Percentiles rank a stretch among this genome's conserved stretches.
phyloP scores from a whole-genome alignment of 805 yeast species.

The Lipomyces yamanashiensis region DNA sequence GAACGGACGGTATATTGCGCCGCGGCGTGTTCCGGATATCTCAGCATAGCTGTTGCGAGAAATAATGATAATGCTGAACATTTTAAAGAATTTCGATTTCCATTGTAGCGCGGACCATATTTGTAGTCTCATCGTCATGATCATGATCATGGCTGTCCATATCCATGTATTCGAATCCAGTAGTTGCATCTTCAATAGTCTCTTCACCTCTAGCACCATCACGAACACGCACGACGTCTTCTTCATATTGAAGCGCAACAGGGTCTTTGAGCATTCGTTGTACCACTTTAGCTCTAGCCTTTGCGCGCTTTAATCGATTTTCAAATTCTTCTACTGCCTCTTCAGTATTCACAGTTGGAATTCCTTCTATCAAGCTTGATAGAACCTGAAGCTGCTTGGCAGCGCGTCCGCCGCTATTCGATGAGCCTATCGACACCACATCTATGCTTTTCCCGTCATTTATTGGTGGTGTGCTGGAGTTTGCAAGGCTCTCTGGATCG shows the following conservation, averaged over 20 bases:
- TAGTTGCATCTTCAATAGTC: slow-evolving; percentile 43
- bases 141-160: background rate
- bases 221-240: slow-evolving; percentile 43
- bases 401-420: slow-evolving; percentile 37
- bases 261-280: slow-evolving; percentile 45
- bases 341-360: slow-evolving; percentile 56
- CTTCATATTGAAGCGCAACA: slow-evolving; percentile 45
- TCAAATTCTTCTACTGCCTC: slow-evolving; percentile 62
- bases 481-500: background rate
- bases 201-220: slow-evolving; percentile 42
- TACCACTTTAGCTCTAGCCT: slow-evolving; percentile 65
- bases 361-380: slow-evolving; percentile 42
- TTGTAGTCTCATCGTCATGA: background rate
- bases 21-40: background rate
- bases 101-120: slow-evolving; percentile 16
- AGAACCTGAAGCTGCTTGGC: slow-evolving; percentile 40
- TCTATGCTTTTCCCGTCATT: background rate
- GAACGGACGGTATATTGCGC: slow-evolving; percentile 18
- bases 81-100: slow-evolving; percentile 33
- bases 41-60: background rate
- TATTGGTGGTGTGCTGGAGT: background rate
- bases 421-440: slow-evolving; percentile 16
- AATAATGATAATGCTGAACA: background rate
- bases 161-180: slow-evolving; percentile 7
- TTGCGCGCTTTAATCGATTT: slow-evolving; percentile 55